A percentile compares a stretch with the other conserved stretches of the same genome.
Conservation (phyloP, 192 early-diverging fungal genomes). For the Obelidium mucronatum region DNA sequence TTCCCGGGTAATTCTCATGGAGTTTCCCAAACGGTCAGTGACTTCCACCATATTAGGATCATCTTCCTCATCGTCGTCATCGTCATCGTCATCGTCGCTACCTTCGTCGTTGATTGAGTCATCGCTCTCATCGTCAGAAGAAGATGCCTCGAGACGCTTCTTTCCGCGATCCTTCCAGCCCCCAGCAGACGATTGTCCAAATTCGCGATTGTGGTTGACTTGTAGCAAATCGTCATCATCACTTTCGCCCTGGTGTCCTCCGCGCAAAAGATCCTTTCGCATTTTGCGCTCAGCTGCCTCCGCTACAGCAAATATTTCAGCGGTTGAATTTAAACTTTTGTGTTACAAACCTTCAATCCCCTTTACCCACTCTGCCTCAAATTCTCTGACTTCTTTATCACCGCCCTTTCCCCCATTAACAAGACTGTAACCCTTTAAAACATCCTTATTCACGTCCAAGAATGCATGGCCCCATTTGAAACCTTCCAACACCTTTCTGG, state of each 20-base stretch:
- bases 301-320: constrained; percentile 22
- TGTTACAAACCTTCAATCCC: constrained; percentile 65
- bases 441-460: constrained; percentile 82
- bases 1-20: constrained; percentile 28
- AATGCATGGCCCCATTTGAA: constrained; percentile 99
- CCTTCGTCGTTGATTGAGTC: constrained; percentile 30
- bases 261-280: constrained; percentile 2
- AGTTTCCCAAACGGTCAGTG: constrained; percentile 46
- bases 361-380: constrained; percentile 70
- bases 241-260: constrained; percentile 29
- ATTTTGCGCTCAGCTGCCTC: constrained; percentile 7
- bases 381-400: constrained; percentile 67
- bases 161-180: constrained; percentile 18
- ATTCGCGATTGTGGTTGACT: constrained; percentile 32
- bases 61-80: constrained; percentile 59
- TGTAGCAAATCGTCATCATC: constrained; percentile 33
- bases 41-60: constrained; percentile 44
- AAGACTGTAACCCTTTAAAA: constrained; percentile 75
- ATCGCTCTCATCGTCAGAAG: constrained; percentile 60
- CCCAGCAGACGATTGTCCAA: constrained; percentile 45
- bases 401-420: constrained; percentile 72
- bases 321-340: neutral
- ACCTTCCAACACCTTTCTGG: constrained; percentile 75
- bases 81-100: constrained; percentile 42
- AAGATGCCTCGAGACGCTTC: constrained; percentile 47